phyloP scores from a whole-genome alignment of 2,329 filamentous ascomycete species.

The Trichophyton schoenleinii region DNA sequence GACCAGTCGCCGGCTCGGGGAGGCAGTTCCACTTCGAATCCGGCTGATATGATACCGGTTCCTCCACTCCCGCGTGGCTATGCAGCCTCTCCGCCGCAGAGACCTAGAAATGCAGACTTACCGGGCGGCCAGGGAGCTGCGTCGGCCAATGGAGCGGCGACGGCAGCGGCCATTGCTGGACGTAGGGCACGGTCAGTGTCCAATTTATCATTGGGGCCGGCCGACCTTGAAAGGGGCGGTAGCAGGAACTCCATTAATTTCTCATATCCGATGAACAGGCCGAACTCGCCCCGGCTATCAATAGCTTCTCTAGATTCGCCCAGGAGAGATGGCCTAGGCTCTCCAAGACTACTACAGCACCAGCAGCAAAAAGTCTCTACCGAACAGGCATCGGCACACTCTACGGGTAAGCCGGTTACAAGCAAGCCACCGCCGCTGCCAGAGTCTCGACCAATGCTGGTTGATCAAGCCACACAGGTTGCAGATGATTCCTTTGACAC shows the following conservation, averaged over 20 bases:
- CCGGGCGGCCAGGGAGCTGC: constrained; percentile 37
- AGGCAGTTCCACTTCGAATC: constrained; percentile 35
- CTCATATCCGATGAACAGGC: constrained; percentile 34
- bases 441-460: neutral
- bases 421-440: neutral
- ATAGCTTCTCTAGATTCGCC: neutral
- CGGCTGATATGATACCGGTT: constrained; percentile 50
- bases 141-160: constrained; percentile 27
- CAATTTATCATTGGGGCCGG: constrained; percentile 17
- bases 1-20: constrained; percentile 51
- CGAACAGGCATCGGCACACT: neutral
- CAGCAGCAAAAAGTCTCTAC: neutral
- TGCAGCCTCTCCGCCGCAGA: constrained; percentile 20
- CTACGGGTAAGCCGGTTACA: neutral
- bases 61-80: constrained; percentile 54
- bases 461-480: neutral
- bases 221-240: constrained; percentile 27
- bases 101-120: constrained; percentile 42
- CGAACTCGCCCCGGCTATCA: constrained; percentile 28
- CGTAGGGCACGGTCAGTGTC: constrained; percentile 21
- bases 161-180: constrained; percentile 30
- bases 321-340: neutral
- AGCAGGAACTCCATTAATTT: constrained; percentile 38
- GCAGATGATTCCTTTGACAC: neutral
- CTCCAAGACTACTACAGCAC: neutral